Evolutionary conservation across 2,329 filamentous ascomycete genomes (phyloP), one percentile per base, ranked within the genome.

Genomic region (Davidsoniella eucalypti): DNA sequence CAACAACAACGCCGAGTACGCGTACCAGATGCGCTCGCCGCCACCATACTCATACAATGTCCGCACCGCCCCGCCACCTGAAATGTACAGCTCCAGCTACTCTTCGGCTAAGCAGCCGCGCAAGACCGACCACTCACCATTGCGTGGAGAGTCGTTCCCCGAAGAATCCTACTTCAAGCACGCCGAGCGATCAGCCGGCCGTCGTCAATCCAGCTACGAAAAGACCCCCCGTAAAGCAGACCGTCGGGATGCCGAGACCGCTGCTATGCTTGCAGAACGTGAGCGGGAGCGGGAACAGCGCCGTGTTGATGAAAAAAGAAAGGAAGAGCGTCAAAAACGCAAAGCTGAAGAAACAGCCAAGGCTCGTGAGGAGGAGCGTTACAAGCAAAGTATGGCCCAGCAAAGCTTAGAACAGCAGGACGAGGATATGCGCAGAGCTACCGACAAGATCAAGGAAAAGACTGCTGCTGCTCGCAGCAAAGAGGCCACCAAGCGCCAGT

Each of bases 321-420:
- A 63, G 52, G 61, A 62, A 17, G 60, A 58, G 26, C 65, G 62
- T 52, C 60, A 64, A 46, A 55, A 54, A 10, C 61, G 61, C 38
- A 59, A 62, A 40, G 21, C 42, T 3, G 49, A 50, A 5, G 36
- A 44, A 12, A 60, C 58, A 1, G 62, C 64, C 49, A 66, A 65
- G 57, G 63, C 60, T 53, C 16, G 59, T 26, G 61, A 65, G 18
- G 67, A 67, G 57, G 65, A 67, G 2, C 59, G 61, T 21, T 65
- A 61, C 55, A 60, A 61, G 17, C 62, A 64, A 2, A 51, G 58
- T 0, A 65, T 67, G 45, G 63, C 65, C 12, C 67, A 67, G 59
- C 55, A 53, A 52, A 37, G 41, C n/a, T 14, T 12, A 12, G 17
- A 67, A 52, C 52, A 55, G 1, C 61, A 58, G 12, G 61, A 63